These are phyloP conservation scores for Ceratocystiopsis brevicomis DNA, from an alignment of 2,329 filamentous ascomycete genomes.

Conservation along the genomic window DNA sequence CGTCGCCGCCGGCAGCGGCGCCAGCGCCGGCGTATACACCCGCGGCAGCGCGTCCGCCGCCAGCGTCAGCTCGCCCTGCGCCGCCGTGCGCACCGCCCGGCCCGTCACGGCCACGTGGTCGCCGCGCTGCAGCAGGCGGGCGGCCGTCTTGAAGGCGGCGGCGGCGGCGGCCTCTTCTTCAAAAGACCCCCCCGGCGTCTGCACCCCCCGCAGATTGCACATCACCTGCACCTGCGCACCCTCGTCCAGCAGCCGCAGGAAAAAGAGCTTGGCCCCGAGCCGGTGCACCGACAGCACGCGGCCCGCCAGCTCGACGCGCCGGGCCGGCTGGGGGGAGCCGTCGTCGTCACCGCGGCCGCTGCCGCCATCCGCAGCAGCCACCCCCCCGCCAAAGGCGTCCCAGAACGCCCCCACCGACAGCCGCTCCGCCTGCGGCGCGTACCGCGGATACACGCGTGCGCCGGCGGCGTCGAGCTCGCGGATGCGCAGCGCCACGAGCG, in stretches of 20 bases:
- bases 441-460: constrained; percentile 36
- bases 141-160: constrained; percentile 37
- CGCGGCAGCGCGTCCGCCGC: constrained; percentile 47
- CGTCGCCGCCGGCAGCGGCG: constrained; percentile 72
- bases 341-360: too few relatives aligned
- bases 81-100: constrained; percentile 44
- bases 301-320: constrained; percentile 24
- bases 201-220: constrained; percentile 41
- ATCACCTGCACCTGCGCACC: constrained; percentile 58
- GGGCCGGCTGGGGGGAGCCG: too few relatives aligned
- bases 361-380: too few relatives aligned
- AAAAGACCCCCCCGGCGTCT: too few relatives aligned
- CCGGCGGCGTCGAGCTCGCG: constrained; percentile 31
- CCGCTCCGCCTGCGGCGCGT: constrained; percentile 1
- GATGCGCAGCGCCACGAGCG: constrained; percentile 19
- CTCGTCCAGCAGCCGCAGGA: constrained; percentile 62
- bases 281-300: constrained; percentile 55
- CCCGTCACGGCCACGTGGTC: constrained; percentile 67
- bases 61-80: constrained; percentile 56
- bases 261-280: constrained; percentile 61
- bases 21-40: constrained; percentile 59
- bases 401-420: constrained; percentile 6
- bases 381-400: not conserved
- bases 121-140: constrained; percentile 52
- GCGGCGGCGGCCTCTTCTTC: constrained; percentile 18